A percentile compares a stretch with the other conserved stretches of the same genome.
Evolutionary conservation across 192 early-diverging fungal genomes (phyloP).

Genomic region (Coemansia sp.): DNA sequence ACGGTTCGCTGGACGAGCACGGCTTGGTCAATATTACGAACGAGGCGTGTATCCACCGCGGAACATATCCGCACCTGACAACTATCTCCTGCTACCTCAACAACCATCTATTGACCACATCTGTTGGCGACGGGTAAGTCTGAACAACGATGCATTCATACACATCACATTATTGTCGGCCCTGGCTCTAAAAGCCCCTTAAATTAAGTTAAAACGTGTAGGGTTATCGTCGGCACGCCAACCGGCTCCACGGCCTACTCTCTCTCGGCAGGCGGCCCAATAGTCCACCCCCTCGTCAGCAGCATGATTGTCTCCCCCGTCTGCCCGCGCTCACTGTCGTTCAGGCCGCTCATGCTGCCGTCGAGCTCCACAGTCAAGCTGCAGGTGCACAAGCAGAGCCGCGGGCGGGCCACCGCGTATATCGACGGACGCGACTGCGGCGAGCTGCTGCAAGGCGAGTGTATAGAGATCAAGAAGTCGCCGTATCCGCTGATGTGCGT

Average conservation of each 20-base stretch:
- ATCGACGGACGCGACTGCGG: constrained; percentile 77
- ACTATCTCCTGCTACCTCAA: constrained; percentile 79
- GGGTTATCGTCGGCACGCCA: constrained; percentile 75
- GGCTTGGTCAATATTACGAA: constrained; percentile 71
- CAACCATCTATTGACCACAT: constrained; percentile 79
- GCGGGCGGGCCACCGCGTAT: constrained; percentile 67
- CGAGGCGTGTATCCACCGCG: constrained; percentile 85
- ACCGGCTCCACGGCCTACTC: constrained; percentile 93
- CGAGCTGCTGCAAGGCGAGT: constrained; percentile 66
- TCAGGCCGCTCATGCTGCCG: constrained; percentile 80
- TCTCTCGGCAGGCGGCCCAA: constrained; percentile 81
- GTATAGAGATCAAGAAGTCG: constrained; percentile 56
- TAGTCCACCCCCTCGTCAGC: constrained; percentile 77
- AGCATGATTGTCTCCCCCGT: constrained; percentile 74
- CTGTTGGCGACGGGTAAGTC: constrained; percentile 57
- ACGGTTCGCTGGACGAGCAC: constrained; percentile 50
- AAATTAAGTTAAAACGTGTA: neutral
- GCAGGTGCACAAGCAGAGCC: constrained; percentile 55
- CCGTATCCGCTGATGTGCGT: constrained; percentile 77
- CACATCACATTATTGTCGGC: no score
- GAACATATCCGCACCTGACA: constrained; percentile 78
- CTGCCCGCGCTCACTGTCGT: constrained; percentile 81
- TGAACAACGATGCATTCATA: no score
- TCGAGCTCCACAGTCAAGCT: constrained; percentile 62
- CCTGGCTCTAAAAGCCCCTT: no score